Percentiles rank a stretch among this genome's conserved stretches.
Evolutionary conservation across 192 early-diverging fungal genomes (phyloP).

Genomic region (Coemansia sp.): DNA sequence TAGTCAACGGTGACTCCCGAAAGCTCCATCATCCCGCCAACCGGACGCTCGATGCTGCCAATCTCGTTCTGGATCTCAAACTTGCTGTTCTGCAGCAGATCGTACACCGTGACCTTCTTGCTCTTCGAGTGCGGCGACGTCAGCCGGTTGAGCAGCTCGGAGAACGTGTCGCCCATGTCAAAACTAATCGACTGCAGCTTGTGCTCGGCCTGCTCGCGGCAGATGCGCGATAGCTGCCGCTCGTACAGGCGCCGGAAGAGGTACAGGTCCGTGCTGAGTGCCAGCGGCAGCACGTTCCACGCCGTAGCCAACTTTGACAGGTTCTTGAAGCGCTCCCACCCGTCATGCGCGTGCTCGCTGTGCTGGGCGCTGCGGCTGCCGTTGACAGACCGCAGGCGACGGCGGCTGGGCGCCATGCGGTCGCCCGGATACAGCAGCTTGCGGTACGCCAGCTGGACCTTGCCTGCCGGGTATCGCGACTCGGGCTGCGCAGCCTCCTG

Average conservation of each 20-base stretch:
- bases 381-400: conserved; percentile 31
- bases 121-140: conserved; percentile 13
- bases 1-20: conserved; percentile 36
- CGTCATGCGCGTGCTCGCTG: not conserved
- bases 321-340: conserved; percentile 3
- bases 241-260: conserved; percentile 38
- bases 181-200: conserved; percentile 46
- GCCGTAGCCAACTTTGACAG: conserved; percentile 34
- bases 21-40: conserved; percentile 27
- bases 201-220: conserved; percentile 50
- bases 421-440: conserved; percentile 21
- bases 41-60: conserved; percentile 15
- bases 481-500: not conserved
- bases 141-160: conserved; percentile 31
- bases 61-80: conserved; percentile 23
- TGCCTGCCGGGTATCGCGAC: conserved; percentile 12
- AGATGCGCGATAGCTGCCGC: conserved; percentile 44
- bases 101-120: conserved; percentile 43
- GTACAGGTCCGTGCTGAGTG: conserved; percentile 31
- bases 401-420: conserved; percentile 27
- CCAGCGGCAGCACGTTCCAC: conserved; percentile 48
- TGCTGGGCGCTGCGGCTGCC: not conserved
- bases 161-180: conserved; percentile 47
- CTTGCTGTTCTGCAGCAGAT: conserved; percentile 45
- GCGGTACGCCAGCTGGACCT: conserved; percentile 33